Evolutionary conservation across 2,329 filamentous ascomycete genomes (phyloP), one percentile per base, ranked within the genome.

Genomic region (Neodidymelliopsis sp.): DNA sequence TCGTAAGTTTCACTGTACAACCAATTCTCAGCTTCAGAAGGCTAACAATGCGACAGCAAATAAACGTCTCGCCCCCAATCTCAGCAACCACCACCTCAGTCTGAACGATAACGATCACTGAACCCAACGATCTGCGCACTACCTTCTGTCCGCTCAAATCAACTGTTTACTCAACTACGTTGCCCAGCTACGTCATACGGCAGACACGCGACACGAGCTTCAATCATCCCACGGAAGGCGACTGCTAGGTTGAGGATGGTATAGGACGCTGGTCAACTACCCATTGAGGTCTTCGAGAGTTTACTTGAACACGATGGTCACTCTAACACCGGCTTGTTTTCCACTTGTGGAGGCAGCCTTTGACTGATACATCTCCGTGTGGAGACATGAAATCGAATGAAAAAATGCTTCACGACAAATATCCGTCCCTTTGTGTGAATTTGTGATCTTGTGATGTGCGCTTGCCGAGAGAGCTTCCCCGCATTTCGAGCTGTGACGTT

Each of bases 1-100:
- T 92, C 87, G 94, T 97, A 85, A 85, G 91, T 80, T 59, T 30
- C 33, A 31, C 29, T 22, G 49, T 30, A 30, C 10, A 23, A 16
- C 36, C 20, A 23, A 18, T 9, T 29, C 27, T 7, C 44, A 18
- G 24, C 23, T 12, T 16, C 28, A 9, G 10, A n/a, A 23, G 10
- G 37, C 59, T 64, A 46, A 62, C 54, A 55, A 12, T 18, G 11
- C 7, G 30, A 6, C 58, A 77, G 75, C 74, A 77, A 77, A 70
- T 77, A 80, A 80, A 73, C 76, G 63, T 67, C 73, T 79, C 76
- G 75, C 71, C 65, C 66, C 71, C 69, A 65, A 72, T 68, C 69
- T 66, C 70, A 65, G 67, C 67, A 55, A 37, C 59, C 57, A 62
- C 47, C 50, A 59, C 62, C 64, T 66, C 62, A 65, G 62, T 62